A percentile compares a stretch with the other conserved stretches of the same genome.
Conservation (phyloP, 2,329 filamentous ascomycete species). For the Ascomycota sp. region DNA sequence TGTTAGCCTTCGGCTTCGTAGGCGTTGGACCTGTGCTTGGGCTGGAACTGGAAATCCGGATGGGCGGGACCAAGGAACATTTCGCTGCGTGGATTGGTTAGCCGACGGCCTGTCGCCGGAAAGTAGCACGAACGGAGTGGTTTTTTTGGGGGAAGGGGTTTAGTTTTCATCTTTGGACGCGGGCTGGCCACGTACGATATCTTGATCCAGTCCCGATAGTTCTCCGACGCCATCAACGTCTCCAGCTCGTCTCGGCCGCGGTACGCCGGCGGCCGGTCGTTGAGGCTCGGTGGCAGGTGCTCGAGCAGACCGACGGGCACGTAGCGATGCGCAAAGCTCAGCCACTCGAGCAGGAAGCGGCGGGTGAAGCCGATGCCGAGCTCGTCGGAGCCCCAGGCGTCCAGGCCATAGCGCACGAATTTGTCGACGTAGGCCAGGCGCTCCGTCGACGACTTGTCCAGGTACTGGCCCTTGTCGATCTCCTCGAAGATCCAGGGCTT, state of each 20-base stretch:
- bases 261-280: slow-evolving; percentile 75
- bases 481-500: slow-evolving; percentile 99
- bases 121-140: too few species aligned
- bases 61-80: slow-evolving; percentile 93
- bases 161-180: too few species aligned
- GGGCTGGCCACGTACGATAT: slow-evolving; percentile 52
- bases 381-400: slow-evolving; percentile 92
- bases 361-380: slow-evolving; percentile 78
- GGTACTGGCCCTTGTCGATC: slow-evolving; percentile 75
- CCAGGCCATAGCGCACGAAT: slow-evolving; percentile 75
- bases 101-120: background rate
- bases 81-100: slow-evolving; percentile 37
- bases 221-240: slow-evolving; percentile 73
- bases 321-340: slow-evolving; percentile 86
- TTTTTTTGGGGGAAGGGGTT: too few species aligned
- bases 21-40: slow-evolving; percentile 90
- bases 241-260: slow-evolving; percentile 76
- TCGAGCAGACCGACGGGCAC: slow-evolving; percentile 79
- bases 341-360: slow-evolving; percentile 83
- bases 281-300: slow-evolving; percentile 67
- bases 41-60: slow-evolving; percentile 79
- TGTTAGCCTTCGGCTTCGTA: slow-evolving; percentile 59
- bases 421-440: slow-evolving; percentile 72
- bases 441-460: slow-evolving; percentile 84
- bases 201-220: slow-evolving; percentile 97